Base-by-base conservation (phyloP, 2,329 filamentous ascomycete species). In the Colletotrichum karsti region DNA sequence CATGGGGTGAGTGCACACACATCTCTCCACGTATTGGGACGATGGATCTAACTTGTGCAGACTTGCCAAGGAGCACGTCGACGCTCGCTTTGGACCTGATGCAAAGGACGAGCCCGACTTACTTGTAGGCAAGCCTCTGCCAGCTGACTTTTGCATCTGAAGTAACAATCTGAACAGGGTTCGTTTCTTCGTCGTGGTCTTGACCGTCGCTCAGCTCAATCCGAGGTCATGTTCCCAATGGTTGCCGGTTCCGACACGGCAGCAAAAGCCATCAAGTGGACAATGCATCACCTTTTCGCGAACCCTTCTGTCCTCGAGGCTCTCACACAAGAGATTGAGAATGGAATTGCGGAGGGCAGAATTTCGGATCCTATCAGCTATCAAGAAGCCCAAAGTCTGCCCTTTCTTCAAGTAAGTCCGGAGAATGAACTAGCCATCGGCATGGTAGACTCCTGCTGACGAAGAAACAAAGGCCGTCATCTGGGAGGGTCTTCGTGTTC, bases 281-380 rank as follows among this genome's bases (percentile, higher is more conserved):
- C 81, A 0, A 60, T 90, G 44, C 79, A 89, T 7, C 82, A 85
- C 71, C 75, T 90, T 51, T 79, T 85, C 4, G 84, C 81, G 0
- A 84, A 82, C 30, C 85, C 86, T 0, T 74, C 77, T 0, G 78
- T 84, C 0, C 84, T 85, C 53, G 46, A 71, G 2, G 81, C 80
- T 3, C 76, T 91, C 0, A 82, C 83, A 33, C 69, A 71, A 0
- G 88, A 90, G 69, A 80, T 89, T 26, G 81, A 85, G 53, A 57
- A 70, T 0, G 74, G 75, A 3, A 66, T 70, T 13, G 18, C 26
- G 4, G 35, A 39, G 56, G 22, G 72, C 69, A n/a, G 69, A 5
- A 44, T 69, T 15, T 66, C 61, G 7, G 56, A 70, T 0, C 75
- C 75, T 12, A 73, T 77, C 67, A 75, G 66, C 8, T 76, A 82